These are phyloP conservation scores for Boletus sensibilis DNA, from an alignment of 768 basidiomycete species.

Conservation along the genomic window DNA sequence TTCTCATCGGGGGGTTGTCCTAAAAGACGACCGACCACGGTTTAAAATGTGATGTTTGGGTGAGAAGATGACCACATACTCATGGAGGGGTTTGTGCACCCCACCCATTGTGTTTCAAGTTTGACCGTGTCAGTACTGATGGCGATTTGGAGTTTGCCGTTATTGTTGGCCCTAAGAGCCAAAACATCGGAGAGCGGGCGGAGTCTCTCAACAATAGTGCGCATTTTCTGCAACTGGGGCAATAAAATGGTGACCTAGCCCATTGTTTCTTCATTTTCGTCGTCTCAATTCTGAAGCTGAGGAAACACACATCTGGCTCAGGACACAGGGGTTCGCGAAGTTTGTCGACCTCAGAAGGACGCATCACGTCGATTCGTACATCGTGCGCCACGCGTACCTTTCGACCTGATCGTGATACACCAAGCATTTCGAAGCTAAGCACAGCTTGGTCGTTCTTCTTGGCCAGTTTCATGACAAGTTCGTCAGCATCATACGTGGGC, in stretches of 20 bases:
- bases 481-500: conserved; percentile 50
- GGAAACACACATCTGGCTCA: conserved; percentile 71
- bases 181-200: conserved; percentile 68
- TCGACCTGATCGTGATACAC: conserved; percentile 61
- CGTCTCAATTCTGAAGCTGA: neutral
- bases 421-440: conserved; percentile 72
- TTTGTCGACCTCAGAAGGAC: conserved; percentile 66
- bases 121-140: conserved; percentile 70
- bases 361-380: conserved; percentile 79
- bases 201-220: conserved; percentile 77
- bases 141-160: conserved; percentile 52
- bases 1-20: conserved; percentile 32
- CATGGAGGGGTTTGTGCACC: conserved; percentile 65
- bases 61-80: conserved; percentile 27
- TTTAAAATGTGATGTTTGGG: neutral
- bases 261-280: conserved; percentile 3
- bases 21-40: conserved; percentile 9
- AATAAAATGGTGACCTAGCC: conserved; percentile 72
- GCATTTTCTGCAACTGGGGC: conserved; percentile 70
- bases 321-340: conserved; percentile 83
- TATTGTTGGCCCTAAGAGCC: conserved; percentile 65
- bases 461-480: conserved; percentile 79
- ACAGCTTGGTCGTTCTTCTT: conserved; percentile 83
- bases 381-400: conserved; percentile 72
- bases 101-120: conserved; percentile 77